Evolutionary conservation across 1,284 basidiomycete genomes (phyloP), one percentile per base, ranked within the genome.

Genomic region (Apiotrichum montevideense): DNA sequence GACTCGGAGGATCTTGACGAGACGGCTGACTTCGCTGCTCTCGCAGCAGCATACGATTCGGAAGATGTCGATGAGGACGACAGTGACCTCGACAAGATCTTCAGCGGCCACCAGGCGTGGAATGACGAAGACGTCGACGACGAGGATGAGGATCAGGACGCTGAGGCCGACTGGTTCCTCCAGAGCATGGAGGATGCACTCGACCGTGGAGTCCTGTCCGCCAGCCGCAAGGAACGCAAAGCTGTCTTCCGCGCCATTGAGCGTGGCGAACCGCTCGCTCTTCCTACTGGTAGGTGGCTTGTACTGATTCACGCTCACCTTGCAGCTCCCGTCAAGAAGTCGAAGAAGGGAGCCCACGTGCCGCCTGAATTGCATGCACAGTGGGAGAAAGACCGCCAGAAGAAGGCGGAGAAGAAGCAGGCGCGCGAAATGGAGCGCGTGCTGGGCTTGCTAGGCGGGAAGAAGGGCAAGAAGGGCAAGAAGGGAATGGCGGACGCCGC

Each of bases 321-420:
- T n/a, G 37, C 46, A 71, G 71, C 55, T 37, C 69, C 69, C 0
- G 65, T 52, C 14, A 68, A 69, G 61, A 69, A 66, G 58, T 62
- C 58, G 55, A 72, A 72, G 58, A 86, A 86, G 67, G 80, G 76
- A 42, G 80, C 81, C 59, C 64, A 76, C 13, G 74, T 91, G 50
- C 84, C 87, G 0, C 71, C 78, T 2, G 81, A 86, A 7, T 80
- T 96, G 1, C 81, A 81, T 58, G 82, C 77, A 0, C 87, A 86
- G 62, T 95, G 90, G 90, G 82, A 84, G 58, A 82, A 82, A 52
- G 92, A 95, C 69, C 86, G 90, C 1, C 77, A 79, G 53, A 87
- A 85, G 76, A 96, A 95, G 74, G 89, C 89, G 0, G 85, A 84
- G 57, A 77, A 80, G 70, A 94, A 90, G 72, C 80, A 79, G 4